Conservation (phyloP, 345 rosid species). For the Rhodamnia rubescens region DNA sequence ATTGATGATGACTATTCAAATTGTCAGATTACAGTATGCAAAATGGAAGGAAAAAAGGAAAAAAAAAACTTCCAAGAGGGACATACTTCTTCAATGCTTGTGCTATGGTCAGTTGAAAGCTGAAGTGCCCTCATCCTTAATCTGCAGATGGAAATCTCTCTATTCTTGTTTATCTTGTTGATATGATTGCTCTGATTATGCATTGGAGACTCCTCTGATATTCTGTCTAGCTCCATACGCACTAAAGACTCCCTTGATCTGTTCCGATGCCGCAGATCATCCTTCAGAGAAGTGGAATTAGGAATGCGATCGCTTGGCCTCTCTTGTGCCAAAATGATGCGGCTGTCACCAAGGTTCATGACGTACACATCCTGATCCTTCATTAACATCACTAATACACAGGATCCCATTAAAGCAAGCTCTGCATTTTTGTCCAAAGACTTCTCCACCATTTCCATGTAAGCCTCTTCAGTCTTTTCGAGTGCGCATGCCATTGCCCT, state of each 20-base stretch:
- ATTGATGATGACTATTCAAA: neutral
- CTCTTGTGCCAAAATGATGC: slow-evolving; percentile 85
- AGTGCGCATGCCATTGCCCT: slow-evolving; percentile 81
- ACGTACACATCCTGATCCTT: slow-evolving; percentile 95
- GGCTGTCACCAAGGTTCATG: slow-evolving; percentile 95
- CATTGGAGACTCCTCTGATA: slow-evolving; percentile 95
- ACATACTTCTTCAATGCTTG: slow-evolving; percentile 67
- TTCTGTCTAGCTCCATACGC: slow-evolving; percentile 91
- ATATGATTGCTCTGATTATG: slow-evolving; percentile 63
- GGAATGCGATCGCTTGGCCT: slow-evolving; percentile 69
- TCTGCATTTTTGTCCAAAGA: slow-evolving; percentile 78
- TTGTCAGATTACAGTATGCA: neutral
- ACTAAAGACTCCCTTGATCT: slow-evolving; percentile 80
- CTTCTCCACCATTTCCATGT: slow-evolving; percentile 91
- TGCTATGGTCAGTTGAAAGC: slow-evolving; percentile 92
- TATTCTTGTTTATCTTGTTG: slow-evolving; percentile 62
- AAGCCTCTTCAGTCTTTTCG: slow-evolving; percentile 64
- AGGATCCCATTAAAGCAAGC: slow-evolving; percentile 94
- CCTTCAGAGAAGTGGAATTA: slow-evolving; percentile 43
- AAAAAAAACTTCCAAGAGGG: neutral
- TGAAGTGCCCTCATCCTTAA: slow-evolving; percentile 95
- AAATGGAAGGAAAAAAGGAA: neutral
- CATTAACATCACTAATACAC: slow-evolving; percentile 93
- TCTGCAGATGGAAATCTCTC: slow-evolving; percentile 75
- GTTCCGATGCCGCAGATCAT: slow-evolving; percentile 56